Conservation (phyloP, 2,329 filamentous ascomycete genomes). For the Ramularia collo-cygni region DNA sequence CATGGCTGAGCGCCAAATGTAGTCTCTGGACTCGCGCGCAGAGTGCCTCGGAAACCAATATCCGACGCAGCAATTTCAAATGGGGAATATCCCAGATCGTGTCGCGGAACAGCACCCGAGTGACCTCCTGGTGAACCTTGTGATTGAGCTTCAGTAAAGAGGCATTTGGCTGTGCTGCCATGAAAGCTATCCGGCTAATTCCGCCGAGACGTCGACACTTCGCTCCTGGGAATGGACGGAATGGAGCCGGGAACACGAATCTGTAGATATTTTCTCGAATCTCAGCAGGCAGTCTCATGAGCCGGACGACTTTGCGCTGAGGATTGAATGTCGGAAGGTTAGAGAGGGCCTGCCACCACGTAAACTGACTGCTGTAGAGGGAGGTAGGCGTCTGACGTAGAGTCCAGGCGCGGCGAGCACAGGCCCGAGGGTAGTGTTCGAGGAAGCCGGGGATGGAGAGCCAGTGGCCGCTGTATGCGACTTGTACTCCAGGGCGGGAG, state of each 20-base stretch:
- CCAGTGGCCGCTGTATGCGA: not conserved
- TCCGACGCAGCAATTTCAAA: constrained; percentile 7
- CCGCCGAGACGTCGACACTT: constrained; percentile 1
- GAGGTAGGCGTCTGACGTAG: not conserved
- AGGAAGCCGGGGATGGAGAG: not conserved
- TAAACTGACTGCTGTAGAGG: not conserved
- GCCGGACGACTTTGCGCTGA: constrained; percentile 3
- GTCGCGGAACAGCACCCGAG: constrained; percentile 14
- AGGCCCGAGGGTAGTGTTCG: not conserved
- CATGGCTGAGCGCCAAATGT: constrained; percentile 17
- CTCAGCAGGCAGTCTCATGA: constrained; percentile 20
- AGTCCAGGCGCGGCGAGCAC: not conserved
- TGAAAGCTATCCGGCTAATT: not conserved
- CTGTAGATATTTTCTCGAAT: constrained; percentile 20
- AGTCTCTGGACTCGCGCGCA: constrained; percentile 16
- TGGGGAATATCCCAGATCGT: constrained; percentile 17
- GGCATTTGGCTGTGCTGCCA: constrained; percentile 2
- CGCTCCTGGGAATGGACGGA: constrained; percentile 10
- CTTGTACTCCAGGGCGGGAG: not conserved
- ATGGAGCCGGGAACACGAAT: constrained; percentile 5
- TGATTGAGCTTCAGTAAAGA: constrained; percentile 15
- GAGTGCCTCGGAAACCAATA: constrained; percentile 6
- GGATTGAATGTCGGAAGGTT: too few relatives aligned
- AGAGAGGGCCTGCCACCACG: too few relatives aligned
- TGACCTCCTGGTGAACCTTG: constrained; percentile 17